These are phyloP conservation scores for Quercus phellos DNA, from an alignment of 331 rosid genomes.

Conservation along the genomic window DNA sequence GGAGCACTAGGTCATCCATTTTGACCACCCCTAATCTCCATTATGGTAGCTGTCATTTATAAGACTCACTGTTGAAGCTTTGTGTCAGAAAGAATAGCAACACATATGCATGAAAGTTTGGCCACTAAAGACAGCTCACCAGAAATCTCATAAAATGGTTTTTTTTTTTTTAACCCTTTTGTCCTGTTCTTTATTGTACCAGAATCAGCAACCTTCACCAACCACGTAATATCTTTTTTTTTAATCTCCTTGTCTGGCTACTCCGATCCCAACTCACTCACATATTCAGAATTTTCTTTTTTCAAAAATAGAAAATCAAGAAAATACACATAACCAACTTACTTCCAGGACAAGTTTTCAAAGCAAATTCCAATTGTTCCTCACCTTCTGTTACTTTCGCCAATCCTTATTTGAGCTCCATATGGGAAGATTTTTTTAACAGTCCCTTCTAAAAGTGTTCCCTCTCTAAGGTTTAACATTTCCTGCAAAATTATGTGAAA, in stretches of 20 bases:
- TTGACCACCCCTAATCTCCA: neutral
- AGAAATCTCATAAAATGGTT: neutral
- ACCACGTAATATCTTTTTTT: neutral
- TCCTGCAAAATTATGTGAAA: conserved; percentile 39
- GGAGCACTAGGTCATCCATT: neutral
- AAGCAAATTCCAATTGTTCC: conserved; percentile 9
- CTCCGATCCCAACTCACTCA: neutral
- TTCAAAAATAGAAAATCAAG: neutral
- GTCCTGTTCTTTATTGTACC: neutral
- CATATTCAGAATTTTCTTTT: neutral
- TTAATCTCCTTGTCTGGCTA: neutral
- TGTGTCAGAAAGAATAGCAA: neutral
- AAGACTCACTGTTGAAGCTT: neutral
- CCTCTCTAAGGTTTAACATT: conserved; percentile 58
- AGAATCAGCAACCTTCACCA: neutral
- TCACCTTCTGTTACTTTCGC: conserved; percentile 61
- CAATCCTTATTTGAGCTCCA: conserved; percentile 79
- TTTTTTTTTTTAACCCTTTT: neutral
- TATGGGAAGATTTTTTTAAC: conserved; percentile 60
- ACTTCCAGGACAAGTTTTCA: conserved; percentile 1
- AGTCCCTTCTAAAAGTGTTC: conserved; percentile 71
- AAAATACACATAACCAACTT: neutral
- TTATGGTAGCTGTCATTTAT: neutral
- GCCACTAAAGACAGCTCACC: neutral
- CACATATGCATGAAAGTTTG: neutral